Evolutionary conservation across 2,329 filamentous ascomycete species (phyloP), one percentile per base, ranked within the genome.

Genomic region (Fonsecaea nubica): DNA sequence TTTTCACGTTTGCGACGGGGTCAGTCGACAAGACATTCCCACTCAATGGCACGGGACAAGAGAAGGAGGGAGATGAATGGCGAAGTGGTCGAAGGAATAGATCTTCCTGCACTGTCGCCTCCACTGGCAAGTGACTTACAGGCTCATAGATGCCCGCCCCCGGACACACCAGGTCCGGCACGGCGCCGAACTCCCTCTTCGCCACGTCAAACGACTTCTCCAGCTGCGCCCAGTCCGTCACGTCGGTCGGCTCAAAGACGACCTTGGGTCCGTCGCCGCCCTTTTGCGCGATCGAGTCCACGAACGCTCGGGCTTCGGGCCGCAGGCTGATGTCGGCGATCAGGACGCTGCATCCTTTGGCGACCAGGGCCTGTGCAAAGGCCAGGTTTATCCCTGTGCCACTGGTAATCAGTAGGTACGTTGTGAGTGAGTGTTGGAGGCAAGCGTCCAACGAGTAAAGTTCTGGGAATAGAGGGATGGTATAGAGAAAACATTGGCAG

Each of bases 181-280:
- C 76, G n/a, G 54, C 13, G 7, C 82, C 82, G 63, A 85, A 84
- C 64, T 83, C 79, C 57, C 75, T 75, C 64, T 81, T 79, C 2
- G 83, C 82, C 12, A 81, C 77, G 33, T 80, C 75, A 65, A 85
- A 85, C 77, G 84, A 80, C 13, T 75, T 74, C 64, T 81, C 77
- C 3, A 86, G 77, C 56, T 85, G 78, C 7, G 71, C 65, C 83
- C 84, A 86, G 30, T 80, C 76, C 8, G 75, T 79, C 2, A 85
- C 83, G 60, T 82, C 78, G 32, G 80, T 82, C 63, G 77, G 67
- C 62, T 79, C 78, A 68, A 82, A 82, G 10, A 82, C 69, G 6
- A 77, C 80, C 63, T 76, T 75, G 8, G 73, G 70, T 3, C 25
- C 25, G 3, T 3, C 3, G 4, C 74, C 63, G 6, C 38, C 38